A percentile compares a stretch with the other conserved stretches of the same genome.
Evolutionary conservation across 441 rosid species (phyloP).

Genomic region (Gossypium trilobum): DNA sequence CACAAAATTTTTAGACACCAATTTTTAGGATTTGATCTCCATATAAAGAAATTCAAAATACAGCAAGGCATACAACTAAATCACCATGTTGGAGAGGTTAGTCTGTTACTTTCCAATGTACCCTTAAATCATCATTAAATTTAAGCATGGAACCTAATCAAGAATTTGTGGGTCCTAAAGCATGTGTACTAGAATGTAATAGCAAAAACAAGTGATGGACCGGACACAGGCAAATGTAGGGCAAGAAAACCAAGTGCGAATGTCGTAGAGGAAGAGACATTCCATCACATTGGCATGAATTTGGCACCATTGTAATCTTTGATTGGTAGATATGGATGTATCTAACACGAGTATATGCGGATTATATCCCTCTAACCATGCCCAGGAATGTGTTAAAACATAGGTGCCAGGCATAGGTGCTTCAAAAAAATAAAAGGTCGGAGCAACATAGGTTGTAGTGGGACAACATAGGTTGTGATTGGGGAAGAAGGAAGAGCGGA

Average conservation of each 20-base stretch:
- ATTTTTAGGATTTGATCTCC: not conserved
- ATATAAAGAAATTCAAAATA: not conserved
- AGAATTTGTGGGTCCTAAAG: not conserved
- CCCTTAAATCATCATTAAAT: not conserved
- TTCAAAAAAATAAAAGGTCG: too few species aligned
- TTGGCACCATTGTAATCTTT: not conserved
- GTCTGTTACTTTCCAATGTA: not conserved
- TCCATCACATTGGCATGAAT: not conserved
- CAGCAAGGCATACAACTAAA: not conserved
- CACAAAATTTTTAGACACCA: conserved; percentile 13
- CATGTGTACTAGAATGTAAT: too few species aligned
- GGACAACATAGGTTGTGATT: not conserved
- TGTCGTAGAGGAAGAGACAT: not conserved
- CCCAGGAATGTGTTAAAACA: too few species aligned
- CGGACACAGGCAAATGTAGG: not conserved
- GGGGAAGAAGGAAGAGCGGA: not conserved
- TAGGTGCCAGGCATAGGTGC: too few species aligned
- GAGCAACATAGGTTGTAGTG: not conserved
- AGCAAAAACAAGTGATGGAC: too few species aligned
- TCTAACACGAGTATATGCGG: too few species aligned
- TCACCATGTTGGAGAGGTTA: not conserved
- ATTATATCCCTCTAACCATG: too few species aligned
- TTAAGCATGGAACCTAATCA: not conserved
- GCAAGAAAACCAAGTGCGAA: not conserved
- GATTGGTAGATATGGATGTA: too few species aligned